Conservation (phyloP, 352 stramenopile species). For the Plasmopara viticola region DNA sequence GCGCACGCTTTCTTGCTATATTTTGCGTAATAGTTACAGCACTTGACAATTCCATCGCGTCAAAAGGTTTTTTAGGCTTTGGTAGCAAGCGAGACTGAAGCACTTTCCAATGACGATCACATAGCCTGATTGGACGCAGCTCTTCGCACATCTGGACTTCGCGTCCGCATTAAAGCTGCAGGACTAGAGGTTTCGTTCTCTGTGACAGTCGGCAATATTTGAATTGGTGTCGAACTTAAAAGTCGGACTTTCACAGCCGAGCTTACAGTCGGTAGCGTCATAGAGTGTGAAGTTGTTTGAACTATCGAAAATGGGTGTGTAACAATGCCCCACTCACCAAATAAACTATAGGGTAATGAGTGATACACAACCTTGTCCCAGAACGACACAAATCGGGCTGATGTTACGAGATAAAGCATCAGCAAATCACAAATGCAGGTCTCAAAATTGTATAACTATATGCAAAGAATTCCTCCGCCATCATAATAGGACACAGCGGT, state of each 20-base stretch:
- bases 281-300: slow-evolving; percentile 9
- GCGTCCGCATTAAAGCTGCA: slow-evolving; percentile 10
- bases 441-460: too few species aligned
- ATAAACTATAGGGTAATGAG: too few species aligned
- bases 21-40: slow-evolving; percentile 17
- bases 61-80: slow-evolving; percentile 11
- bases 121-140: slow-evolving; percentile 5
- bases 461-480: too few species aligned
- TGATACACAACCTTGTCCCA: too few species aligned
- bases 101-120: slow-evolving; percentile 17
- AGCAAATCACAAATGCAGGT: too few species aligned
- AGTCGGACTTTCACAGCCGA: slow-evolving; percentile 21
- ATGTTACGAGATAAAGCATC: too few species aligned
- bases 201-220: slow-evolving; percentile 5
- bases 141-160: slow-evolving; percentile 12
- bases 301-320: too few species aligned
- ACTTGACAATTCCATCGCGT: slow-evolving; percentile 9
- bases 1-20: slow-evolving; percentile 18
- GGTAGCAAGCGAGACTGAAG: slow-evolving; percentile 6
- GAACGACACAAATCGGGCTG: too few species aligned
- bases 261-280: slow-evolving; percentile 26
- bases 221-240: slow-evolving; percentile 17
- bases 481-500: too few species aligned
- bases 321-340: too few species aligned
- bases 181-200: slow-evolving; percentile 12